These are phyloP conservation scores for Smittium culicis DNA, from an alignment of 371 early-diverging fungal genomes.

Conservation along the genomic window DNA sequence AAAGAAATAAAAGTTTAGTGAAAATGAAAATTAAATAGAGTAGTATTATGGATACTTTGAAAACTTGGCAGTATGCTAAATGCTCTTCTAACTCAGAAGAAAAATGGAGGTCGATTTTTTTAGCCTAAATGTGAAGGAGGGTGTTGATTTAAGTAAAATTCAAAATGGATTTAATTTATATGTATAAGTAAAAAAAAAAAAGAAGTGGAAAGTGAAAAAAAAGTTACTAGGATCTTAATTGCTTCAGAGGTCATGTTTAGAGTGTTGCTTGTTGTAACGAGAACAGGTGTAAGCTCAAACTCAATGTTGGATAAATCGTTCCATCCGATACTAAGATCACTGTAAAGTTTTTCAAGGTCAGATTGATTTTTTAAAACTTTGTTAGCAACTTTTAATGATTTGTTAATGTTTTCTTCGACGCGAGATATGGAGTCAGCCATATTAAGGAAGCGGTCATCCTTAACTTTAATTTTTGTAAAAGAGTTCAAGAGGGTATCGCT, in stretches of 20 bases:
- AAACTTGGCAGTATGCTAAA: slow-evolving; percentile 66
- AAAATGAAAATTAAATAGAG: too few relatives aligned
- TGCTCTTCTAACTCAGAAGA: slow-evolving; percentile 69
- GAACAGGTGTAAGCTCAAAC: slow-evolving; percentile 48
- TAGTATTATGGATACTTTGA: slow-evolving; percentile 42
- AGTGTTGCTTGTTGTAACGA: slow-evolving; percentile 49
- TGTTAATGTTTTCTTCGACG: slow-evolving; percentile 65
- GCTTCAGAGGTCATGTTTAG: slow-evolving; percentile 42
- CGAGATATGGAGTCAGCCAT: slow-evolving; percentile 64
- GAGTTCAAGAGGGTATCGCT: slow-evolving; percentile 82
- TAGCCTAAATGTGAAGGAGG: slow-evolving; percentile 21
- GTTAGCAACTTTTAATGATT: slow-evolving; percentile 58
- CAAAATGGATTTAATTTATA: neutral
- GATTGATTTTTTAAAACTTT: slow-evolving; percentile 62
- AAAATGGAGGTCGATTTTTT: slow-evolving; percentile 60
- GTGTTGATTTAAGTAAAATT: too few relatives aligned
- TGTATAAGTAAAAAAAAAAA: neutral
- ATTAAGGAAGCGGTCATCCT: slow-evolving; percentile 67
- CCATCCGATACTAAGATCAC: slow-evolving; percentile 59
- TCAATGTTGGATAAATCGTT: slow-evolving; percentile 66
- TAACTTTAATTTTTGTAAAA: slow-evolving; percentile 75
- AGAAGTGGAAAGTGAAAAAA: neutral
- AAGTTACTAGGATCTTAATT: slow-evolving; percentile 40
- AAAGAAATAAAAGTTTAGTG: neutral
- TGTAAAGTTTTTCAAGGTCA: slow-evolving; percentile 61